phyloP scores from a whole-genome alignment of 257 asterid species.

The Solanum raphanifolium region DNA sequence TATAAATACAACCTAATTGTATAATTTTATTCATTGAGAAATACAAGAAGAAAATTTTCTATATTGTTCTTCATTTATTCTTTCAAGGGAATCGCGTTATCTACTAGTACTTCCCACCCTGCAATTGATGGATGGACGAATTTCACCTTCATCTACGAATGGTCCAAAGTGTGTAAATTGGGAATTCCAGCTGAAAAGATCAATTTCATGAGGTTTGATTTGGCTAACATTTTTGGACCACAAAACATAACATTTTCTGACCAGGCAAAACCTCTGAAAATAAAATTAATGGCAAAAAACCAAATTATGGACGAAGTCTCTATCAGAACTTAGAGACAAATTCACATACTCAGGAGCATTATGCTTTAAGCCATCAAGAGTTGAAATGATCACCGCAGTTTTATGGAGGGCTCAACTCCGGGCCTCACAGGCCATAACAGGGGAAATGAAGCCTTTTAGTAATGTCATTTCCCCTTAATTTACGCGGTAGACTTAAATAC shows the following conservation, averaged over 20 bases:
- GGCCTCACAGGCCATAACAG: not conserved
- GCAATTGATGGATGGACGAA: too few species aligned
- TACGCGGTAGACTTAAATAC: not conserved
- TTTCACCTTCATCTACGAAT: not conserved
- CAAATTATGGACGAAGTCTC: not conserved
- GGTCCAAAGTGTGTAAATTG: not conserved
- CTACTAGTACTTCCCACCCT: too few species aligned
- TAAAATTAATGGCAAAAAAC: not conserved
- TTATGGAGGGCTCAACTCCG: not conserved
- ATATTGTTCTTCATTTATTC: too few species aligned
- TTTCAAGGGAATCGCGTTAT: too few species aligned
- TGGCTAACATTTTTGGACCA: not conserved
- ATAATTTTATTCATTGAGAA: too few species aligned
- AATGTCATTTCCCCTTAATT: not conserved
- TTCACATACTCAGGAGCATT: not conserved
- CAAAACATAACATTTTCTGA: not conserved
- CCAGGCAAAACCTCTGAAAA: too few species aligned
- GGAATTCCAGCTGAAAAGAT: not conserved
- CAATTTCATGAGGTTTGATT: not conserved
- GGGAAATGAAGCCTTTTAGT: not conserved
- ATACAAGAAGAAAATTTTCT: too few species aligned
- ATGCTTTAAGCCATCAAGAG: not conserved
- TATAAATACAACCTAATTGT: too few species aligned
- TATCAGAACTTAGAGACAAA: not conserved
- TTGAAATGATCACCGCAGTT: not conserved